Conservation (phyloP, 331 rosid genomes). For the Quercus phellos region DNA sequence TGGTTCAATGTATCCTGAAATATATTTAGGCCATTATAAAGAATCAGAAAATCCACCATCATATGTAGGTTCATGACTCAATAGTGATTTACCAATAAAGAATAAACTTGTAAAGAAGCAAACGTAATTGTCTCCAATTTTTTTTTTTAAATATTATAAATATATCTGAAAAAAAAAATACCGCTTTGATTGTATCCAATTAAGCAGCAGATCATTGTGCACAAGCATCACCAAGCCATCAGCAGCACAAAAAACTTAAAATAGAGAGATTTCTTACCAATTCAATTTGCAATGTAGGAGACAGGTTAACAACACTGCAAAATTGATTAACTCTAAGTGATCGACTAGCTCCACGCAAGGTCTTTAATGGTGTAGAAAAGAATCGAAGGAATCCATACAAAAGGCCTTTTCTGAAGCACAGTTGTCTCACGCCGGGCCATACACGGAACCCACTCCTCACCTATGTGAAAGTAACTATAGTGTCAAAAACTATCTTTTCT, state of each 20-base stretch:
- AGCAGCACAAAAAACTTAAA: background rate
- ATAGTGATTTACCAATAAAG: background rate
- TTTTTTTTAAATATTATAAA: background rate
- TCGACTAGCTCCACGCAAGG: slow-evolving; percentile 89
- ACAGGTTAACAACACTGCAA: slow-evolving; percentile 81
- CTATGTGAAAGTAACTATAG: slow-evolving; percentile 29
- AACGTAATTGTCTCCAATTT: background rate
- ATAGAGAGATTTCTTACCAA: slow-evolving; percentile 50
- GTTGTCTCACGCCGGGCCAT: slow-evolving; percentile 80
- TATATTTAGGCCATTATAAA: background rate
- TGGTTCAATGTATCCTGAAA: background rate
- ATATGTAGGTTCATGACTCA: background rate
- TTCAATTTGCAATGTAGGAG: slow-evolving; percentile 83
- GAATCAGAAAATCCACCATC: background rate
- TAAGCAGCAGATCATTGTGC: background rate
- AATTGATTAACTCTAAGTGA: slow-evolving; percentile 74
- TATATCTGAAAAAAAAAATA: background rate
- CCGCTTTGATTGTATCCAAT: background rate
- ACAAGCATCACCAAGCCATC: background rate
- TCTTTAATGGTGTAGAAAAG: slow-evolving; percentile 71
- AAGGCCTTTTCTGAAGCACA: slow-evolving; percentile 60
- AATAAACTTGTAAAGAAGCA: background rate
- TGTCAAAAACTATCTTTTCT: background rate
- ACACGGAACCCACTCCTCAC: slow-evolving; percentile 56
- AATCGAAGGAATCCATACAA: slow-evolving; percentile 72